phyloP scores from a whole-genome alignment of 306 rosid species.

The Prunus davidiana region DNA sequence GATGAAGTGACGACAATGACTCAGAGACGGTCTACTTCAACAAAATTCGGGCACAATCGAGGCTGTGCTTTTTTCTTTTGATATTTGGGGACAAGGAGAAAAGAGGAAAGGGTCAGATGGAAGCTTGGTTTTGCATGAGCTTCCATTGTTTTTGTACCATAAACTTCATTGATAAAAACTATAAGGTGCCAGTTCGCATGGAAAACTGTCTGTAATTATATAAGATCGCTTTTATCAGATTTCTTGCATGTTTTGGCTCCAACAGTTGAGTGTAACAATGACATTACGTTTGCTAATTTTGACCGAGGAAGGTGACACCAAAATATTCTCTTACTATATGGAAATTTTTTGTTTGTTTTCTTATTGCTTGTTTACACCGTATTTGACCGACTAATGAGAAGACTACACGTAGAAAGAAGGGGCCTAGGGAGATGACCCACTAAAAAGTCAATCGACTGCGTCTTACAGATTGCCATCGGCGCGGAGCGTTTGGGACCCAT shows the following conservation, averaged over 20 bases:
- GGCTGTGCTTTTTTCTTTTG: background rate
- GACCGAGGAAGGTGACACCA: too few species aligned
- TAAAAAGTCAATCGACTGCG: too few species aligned
- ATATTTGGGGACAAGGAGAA: background rate
- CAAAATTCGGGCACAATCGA: background rate
- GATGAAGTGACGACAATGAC: background rate
- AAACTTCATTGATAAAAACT: background rate
- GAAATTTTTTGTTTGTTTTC: too few species aligned
- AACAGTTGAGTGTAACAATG: background rate
- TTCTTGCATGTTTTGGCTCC: background rate
- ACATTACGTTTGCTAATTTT: background rate
- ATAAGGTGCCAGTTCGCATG: background rate
- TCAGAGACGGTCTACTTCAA: background rate
- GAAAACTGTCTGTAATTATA: background rate
- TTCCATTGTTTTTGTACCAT: slow-evolving; percentile 4
- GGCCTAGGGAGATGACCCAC: too few species aligned
- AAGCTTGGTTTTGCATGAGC: slow-evolving; percentile 1
- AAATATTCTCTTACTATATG: too few species aligned
- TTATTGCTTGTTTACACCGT: too few species aligned
- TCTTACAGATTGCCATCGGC: too few species aligned
- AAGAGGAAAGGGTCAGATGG: background rate
- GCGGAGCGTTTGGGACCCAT: too few species aligned
- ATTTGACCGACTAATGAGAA: too few species aligned
- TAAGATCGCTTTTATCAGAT: background rate
- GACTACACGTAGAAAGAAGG: too few species aligned